Conservation (phyloP, 306 rosid species). For the Vicia sativa region DNA sequence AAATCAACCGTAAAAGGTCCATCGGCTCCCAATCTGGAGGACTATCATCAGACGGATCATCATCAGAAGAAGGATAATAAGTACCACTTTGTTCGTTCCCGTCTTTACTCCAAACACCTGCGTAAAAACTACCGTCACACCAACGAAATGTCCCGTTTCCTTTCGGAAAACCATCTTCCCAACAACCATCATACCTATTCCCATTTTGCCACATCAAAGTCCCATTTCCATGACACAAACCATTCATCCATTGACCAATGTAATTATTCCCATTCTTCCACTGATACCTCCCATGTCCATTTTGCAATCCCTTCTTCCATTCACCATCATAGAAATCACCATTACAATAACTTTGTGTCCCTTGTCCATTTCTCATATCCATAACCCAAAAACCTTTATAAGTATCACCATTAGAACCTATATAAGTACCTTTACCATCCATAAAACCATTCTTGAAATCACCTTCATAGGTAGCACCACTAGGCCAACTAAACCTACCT, state of each 20-base stretch:
- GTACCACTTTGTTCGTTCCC: constrained; percentile 67
- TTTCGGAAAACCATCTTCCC: constrained; percentile 84
- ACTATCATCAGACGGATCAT: constrained; percentile 7
- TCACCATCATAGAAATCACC: constrained; percentile 95
- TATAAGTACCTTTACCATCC: constrained; percentile 90
- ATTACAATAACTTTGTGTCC: constrained; percentile 66
- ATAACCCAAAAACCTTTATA: constrained; percentile 85
- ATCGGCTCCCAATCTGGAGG: constrained; percentile 68
- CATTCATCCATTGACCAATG: constrained; percentile 77
- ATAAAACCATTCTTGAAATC: constrained; percentile 71
- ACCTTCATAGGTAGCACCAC: constrained; percentile 95
- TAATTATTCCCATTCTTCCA: constrained; percentile 87
- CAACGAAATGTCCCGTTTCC: constrained; percentile 88
- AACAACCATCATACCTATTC: constrained; percentile 78
- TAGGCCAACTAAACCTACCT: constrained; percentile 92
- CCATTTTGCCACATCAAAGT: constrained; percentile 77
- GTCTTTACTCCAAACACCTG: constrained; percentile 79
- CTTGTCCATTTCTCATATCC: constrained; percentile 83
- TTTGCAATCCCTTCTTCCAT: constrained; percentile 83
- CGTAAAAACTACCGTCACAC: constrained; percentile 82
- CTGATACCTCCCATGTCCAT: constrained; percentile 85
- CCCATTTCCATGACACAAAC: constrained; percentile 73
- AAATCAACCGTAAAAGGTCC: constrained; percentile 50
- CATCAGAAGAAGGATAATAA: constrained; percentile 57
- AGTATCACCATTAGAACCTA: constrained; percentile 71